Conservation (phyloP, 2,329 filamentous ascomycete species). For the Hypoxylon sp. region DNA sequence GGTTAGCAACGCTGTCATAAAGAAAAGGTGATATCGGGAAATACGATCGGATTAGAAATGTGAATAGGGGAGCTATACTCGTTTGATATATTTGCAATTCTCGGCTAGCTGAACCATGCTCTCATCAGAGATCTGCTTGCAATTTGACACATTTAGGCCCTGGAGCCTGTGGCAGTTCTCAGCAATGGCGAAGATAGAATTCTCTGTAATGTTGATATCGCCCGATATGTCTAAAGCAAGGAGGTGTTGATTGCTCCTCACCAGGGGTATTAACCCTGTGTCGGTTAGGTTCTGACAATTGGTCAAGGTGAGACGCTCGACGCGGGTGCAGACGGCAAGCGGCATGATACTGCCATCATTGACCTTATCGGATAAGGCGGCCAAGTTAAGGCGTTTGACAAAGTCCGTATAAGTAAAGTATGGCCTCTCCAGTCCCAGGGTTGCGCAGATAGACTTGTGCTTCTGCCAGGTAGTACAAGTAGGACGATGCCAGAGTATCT, state of each 20-base stretch:
- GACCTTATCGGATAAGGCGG: conserved; percentile 79
- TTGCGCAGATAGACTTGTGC: conserved; percentile 83
- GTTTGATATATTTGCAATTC: conserved; percentile 87
- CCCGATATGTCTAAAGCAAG: conserved; percentile 92
- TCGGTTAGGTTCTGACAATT: conserved; percentile 91
- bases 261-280: conserved; percentile 81
- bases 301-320: conserved; percentile 93
- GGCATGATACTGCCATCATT: conserved; percentile 92
- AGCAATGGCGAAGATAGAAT: conserved; percentile 72
- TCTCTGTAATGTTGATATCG: conserved; percentile 70
- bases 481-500: conserved; percentile 93
- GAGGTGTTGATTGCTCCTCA: conserved; percentile 83
- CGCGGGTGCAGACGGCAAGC: conserved; percentile 85
- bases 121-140: conserved; percentile 86
- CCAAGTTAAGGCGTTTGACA: conserved; percentile 92
- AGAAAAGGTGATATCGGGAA: conserved; percentile 21
- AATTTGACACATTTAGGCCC: conserved; percentile 92
- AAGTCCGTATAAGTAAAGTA: conserved; percentile 93
- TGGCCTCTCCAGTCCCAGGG: conserved; percentile 78
- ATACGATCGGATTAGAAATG: background rate
- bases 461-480: conserved; percentile 90
- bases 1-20: conserved; percentile 51
- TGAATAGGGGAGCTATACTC: conserved; percentile 67
- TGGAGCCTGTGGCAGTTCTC: conserved; percentile 87
- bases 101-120: conserved; percentile 85